Percentiles rank a stretch among this genome's conserved stretches.
These are phyloP conservation scores for Yarrowia bubula DNA, from an alignment of 805 yeast species.

Conservation along the genomic window DNA sequence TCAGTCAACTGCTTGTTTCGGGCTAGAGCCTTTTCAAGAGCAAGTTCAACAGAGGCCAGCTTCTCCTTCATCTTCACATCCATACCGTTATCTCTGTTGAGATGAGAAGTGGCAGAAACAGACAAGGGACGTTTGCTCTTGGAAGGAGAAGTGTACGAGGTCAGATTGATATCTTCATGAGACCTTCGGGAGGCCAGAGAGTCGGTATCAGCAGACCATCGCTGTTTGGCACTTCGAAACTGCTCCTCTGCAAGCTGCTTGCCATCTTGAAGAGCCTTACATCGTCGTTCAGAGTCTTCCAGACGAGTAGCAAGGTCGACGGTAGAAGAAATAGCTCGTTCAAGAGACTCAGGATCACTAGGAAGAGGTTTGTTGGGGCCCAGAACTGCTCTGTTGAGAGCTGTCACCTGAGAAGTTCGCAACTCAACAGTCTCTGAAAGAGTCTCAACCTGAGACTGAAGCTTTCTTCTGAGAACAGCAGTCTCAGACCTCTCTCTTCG, in stretches of 20 bases:
- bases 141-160: slow-evolving; percentile 8
- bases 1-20: slow-evolving; percentile 8
- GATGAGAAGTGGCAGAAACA: slow-evolving; percentile 6
- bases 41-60: neutral
- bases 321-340: slow-evolving; percentile 46
- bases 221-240: slow-evolving; percentile 33
- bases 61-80: slow-evolving; percentile 13
- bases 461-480: slow-evolving; percentile 33
- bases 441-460: slow-evolving; percentile 30
- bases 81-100: slow-evolving; percentile 8
- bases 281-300: slow-evolving; percentile 37
- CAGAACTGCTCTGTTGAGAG: slow-evolving; percentile 31
- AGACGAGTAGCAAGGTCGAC: slow-evolving; percentile 36
- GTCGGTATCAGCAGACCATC: slow-evolving; percentile 33
- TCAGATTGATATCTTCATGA: slow-evolving; percentile 5
- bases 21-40: slow-evolving; percentile 3
- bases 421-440: slow-evolving; percentile 31
- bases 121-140: slow-evolving; percentile 15
- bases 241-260: slow-evolving; percentile 33
- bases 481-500: slow-evolving; percentile 33
- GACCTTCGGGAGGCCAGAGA: neutral
- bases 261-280: slow-evolving; percentile 33
- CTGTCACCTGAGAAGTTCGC: slow-evolving; percentile 31
- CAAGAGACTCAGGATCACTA: slow-evolving; percentile 28
- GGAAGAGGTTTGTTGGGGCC: slow-evolving; percentile 17